These are phyloP conservation scores for Anacardium occidentale DNA, from an alignment of 345 rosid species.

Conservation along the genomic window DNA sequence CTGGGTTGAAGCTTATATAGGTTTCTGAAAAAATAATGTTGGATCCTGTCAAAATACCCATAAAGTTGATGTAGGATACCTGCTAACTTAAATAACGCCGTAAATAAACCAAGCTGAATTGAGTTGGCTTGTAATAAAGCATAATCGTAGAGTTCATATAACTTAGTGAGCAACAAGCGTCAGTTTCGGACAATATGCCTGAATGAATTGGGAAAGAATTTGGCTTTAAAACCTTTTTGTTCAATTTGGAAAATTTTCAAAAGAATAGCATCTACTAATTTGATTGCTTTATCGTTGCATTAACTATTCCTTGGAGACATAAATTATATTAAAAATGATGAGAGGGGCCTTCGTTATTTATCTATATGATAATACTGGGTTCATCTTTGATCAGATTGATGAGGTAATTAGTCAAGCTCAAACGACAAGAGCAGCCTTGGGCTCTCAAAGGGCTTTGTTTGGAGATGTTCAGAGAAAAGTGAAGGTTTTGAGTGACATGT, in stretches of 20 bases:
- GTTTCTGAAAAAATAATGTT: background rate
- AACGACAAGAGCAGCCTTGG: slow-evolving; percentile 78
- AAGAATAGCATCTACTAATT: background rate
- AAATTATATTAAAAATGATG: background rate
- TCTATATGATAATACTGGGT: slow-evolving; percentile 9
- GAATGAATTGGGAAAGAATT: background rate
- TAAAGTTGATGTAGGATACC: background rate
- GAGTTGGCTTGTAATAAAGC: background rate
- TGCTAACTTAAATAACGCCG: background rate
- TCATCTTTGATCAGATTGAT: slow-evolving; percentile 61
- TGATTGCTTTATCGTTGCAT: background rate
- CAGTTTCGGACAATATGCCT: background rate
- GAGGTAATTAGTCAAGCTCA: slow-evolving; percentile 97
- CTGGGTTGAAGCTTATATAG: background rate
- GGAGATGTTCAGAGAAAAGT: slow-evolving; percentile 98
- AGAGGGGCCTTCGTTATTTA: slow-evolving; percentile 7
- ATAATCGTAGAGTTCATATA: background rate
- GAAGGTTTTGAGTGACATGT: slow-evolving; percentile 76
- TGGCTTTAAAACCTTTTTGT: background rate
- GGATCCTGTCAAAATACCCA: background rate
- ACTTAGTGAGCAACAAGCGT: too few species aligned
- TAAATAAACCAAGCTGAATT: background rate
- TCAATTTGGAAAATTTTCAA: background rate
- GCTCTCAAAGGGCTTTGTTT: slow-evolving; percentile 81
- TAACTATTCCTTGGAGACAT: background rate